phyloP scores from a whole-genome alignment of 2,329 filamentous ascomycete genomes.

The Pestalotiopsis sp. region DNA sequence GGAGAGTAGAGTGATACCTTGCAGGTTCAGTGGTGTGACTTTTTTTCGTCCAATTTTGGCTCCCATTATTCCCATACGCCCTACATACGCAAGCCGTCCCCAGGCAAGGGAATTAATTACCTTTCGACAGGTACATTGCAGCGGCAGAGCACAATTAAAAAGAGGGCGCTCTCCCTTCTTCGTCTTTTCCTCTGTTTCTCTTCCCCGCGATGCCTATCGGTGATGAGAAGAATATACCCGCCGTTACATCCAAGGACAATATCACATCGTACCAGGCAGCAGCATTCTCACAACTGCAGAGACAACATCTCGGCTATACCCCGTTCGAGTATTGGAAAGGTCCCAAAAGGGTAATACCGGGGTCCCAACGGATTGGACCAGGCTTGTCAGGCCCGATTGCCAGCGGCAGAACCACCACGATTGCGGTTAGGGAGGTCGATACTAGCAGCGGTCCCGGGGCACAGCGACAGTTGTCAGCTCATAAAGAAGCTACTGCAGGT shows the following conservation, averaged over 20 bases:
- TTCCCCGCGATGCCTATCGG: neutral
- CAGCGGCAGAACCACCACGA: slow-evolving; percentile 10
- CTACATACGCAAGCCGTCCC: too few species aligned
- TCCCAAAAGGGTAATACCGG: slow-evolving; percentile 16
- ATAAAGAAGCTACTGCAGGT: neutral
- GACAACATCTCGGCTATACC: slow-evolving; percentile 14
- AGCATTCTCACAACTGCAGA: slow-evolving; percentile 1
- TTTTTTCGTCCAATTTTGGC: neutral
- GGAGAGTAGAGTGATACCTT: neutral
- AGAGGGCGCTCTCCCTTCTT: neutral
- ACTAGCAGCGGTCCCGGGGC: slow-evolving; percentile 8
- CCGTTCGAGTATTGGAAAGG: slow-evolving; percentile 21
- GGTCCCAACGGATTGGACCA: neutral
- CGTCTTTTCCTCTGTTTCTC: neutral
- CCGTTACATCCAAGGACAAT: neutral
- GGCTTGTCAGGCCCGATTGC: neutral
- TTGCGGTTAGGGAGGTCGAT: slow-evolving; percentile 12
- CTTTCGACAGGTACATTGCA: neutral
- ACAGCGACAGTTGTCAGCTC: neutral
- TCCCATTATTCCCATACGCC: neutral
- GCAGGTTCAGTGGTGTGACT: neutral
- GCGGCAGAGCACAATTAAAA: neutral
- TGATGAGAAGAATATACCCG: neutral
- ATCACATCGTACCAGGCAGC: slow-evolving; percentile 10
- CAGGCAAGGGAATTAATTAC: too few species aligned